Evolutionary conservation across 768 basidiomycete species (phyloP).

Genomic region (Cyathus striatus): DNA sequence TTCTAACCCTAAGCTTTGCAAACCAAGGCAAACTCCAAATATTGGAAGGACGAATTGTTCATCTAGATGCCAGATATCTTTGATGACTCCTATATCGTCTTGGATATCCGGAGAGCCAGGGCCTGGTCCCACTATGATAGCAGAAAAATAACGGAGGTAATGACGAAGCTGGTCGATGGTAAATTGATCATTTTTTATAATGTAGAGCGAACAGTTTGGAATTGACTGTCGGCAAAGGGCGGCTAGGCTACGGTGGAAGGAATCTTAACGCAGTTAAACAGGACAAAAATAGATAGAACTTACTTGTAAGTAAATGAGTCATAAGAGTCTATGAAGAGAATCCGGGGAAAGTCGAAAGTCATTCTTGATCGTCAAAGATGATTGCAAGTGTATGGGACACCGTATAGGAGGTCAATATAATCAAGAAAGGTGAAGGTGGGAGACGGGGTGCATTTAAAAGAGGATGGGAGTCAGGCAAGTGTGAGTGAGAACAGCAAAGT

Average conservation of each 20-base stretch:
- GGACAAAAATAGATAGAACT: constrained; percentile 16
- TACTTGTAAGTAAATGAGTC: constrained; percentile 90
- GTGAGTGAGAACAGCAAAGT: too few relatives aligned
- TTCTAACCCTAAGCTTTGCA: constrained; percentile 70
- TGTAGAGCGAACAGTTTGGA: constrained; percentile 55
- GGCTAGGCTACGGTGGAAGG: constrained; percentile 49
- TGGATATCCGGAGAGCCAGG: constrained; percentile 69
- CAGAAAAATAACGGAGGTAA: constrained; percentile 57
- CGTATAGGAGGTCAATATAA: too few relatives aligned
- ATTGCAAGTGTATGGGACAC: too few relatives aligned
- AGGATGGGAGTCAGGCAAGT: too few relatives aligned
- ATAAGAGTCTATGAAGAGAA: constrained; percentile 78
- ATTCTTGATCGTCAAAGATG: too few relatives aligned
- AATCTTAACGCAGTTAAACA: background rate
- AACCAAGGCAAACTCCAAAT: constrained; percentile 81
- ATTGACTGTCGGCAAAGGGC: constrained; percentile 62
- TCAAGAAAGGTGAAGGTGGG: too few relatives aligned
- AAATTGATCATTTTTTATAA: constrained; percentile 70
- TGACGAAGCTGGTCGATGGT: constrained; percentile 44
- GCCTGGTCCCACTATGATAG: constrained; percentile 72
- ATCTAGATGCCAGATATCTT: constrained; percentile 62
- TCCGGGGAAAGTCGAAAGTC: constrained; percentile 36
- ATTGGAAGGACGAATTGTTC: constrained; percentile 54
- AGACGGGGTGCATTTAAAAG: too few relatives aligned
- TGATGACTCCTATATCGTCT: constrained; percentile 64